A percentile compares a stretch with the other conserved stretches of the same genome.
Evolutionary conservation across 2,329 filamentous ascomycete genomes (phyloP).

Genomic region (Phyllosticta citrichinensis): DNA sequence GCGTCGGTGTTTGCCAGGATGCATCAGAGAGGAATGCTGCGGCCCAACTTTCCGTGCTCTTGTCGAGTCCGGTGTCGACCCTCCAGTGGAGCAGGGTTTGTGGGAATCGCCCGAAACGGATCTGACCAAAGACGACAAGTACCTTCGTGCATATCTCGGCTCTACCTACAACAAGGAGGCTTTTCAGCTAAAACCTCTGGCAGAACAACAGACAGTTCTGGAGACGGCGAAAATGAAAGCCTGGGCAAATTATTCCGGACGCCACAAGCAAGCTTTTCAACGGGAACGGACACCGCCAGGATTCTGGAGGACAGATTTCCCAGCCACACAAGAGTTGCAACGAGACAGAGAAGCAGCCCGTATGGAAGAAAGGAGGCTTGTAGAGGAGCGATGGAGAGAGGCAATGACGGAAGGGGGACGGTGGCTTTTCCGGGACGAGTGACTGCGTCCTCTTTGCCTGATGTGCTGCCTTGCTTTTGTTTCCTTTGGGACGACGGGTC

Average conservation of each 20-base stretch:
- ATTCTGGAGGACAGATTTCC: slow-evolving; percentile 87
- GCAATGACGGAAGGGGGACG: slow-evolving; percentile 66
- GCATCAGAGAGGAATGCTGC: slow-evolving; percentile 66
- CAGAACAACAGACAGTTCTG: slow-evolving; percentile 57
- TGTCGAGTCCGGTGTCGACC: slow-evolving; percentile 33
- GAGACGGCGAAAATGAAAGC: slow-evolving; percentile 65
- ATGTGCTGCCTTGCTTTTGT: neutral
- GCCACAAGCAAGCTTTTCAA: slow-evolving; percentile 65
- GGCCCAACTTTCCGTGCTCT: slow-evolving; percentile 60
- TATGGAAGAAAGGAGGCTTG: slow-evolving; percentile 51
- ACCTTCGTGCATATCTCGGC: slow-evolving; percentile 47
- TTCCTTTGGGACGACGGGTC: neutral
- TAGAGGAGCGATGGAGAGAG: slow-evolving; percentile 68
- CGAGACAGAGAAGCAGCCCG: slow-evolving; percentile 55
- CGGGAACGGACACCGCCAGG: slow-evolving; percentile 68
- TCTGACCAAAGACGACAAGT: slow-evolving; percentile 26
- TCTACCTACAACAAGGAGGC: slow-evolving; percentile 26
- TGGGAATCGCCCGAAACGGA: slow-evolving; percentile 10
- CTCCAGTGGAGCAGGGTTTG: slow-evolving; percentile 1
- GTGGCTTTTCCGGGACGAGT: slow-evolving; percentile 80
- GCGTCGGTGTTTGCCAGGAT: slow-evolving; percentile 62
- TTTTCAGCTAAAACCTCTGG: slow-evolving; percentile 40
- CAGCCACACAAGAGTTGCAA: slow-evolving; percentile 70
- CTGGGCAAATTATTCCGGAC: slow-evolving; percentile 65
- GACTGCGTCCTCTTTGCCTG: neutral